A percentile compares a stretch with the other conserved stretches of the same genome.
These are phyloP conservation scores for Puccinellia tenuiflora DNA, from an alignment of 176 grass and related monocot genomes.

Conservation along the genomic window DNA sequence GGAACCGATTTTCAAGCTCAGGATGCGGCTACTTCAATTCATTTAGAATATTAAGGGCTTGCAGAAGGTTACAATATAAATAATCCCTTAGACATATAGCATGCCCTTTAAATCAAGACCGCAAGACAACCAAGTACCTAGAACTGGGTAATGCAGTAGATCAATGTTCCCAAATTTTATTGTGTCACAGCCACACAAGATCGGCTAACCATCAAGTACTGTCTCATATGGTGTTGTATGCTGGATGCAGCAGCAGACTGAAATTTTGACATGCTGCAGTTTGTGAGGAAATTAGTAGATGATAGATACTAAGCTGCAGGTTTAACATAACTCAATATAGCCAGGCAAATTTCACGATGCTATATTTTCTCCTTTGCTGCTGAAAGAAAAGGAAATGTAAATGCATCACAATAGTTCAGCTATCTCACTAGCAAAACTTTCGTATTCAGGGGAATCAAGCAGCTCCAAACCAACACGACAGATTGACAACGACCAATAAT, in stretches of 20 bases:
- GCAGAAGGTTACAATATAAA: not conserved
- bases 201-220: not conserved
- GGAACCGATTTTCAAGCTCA: not conserved
- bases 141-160: not conserved
- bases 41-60: not conserved
- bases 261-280: not conserved
- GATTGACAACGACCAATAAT: not conserved
- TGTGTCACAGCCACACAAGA: not conserved
- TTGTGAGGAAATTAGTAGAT: not conserved
- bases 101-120: not conserved
- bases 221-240: not conserved
- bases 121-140: not conserved
- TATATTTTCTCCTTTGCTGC: not conserved
- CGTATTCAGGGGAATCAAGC: not conserved
- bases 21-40: not conserved
- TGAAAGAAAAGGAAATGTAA: not conserved
- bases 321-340: not conserved
- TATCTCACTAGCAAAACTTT: not conserved
- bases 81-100: not conserved
- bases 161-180: not conserved
- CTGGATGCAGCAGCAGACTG: not conserved
- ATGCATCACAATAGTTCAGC: not conserved
- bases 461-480: constrained; percentile 5
- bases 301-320: not conserved
- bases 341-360: not conserved